phyloP scores from a whole-genome alignment of 1,139 yeast species.

The Nakaseomyces delphensis region DNA sequence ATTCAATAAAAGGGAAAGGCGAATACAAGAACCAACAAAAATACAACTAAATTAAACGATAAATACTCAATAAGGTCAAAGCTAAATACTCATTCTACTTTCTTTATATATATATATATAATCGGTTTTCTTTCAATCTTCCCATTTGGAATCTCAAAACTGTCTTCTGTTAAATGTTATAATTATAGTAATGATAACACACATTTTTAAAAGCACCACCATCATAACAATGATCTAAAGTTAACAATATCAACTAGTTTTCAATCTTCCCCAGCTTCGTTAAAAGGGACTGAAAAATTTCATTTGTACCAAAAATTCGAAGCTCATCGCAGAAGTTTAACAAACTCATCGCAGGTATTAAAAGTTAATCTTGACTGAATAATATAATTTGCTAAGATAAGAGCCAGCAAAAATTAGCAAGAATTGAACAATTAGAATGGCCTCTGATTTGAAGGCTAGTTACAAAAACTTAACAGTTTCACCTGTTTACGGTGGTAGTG shows the following conservation, averaged over 20 bases:
- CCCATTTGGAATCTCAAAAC: too few species aligned
- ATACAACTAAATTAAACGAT: too few species aligned
- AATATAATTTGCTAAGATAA: background rate
- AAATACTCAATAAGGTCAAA: background rate
- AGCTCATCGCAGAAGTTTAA: slow-evolving; percentile 2
- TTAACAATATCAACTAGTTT: too few species aligned
- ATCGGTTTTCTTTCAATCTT: background rate
- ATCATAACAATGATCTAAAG: too few species aligned
- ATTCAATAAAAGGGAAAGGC: background rate
- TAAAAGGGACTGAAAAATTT: slow-evolving; percentile 14
- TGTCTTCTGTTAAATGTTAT: too few species aligned
- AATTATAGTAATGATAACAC: background rate
- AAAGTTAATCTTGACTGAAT: background rate
- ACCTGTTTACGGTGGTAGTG: slow-evolving; percentile 77
- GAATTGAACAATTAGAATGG: background rate
- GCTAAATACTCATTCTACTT: background rate
- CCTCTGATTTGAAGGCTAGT: slow-evolving; percentile 5
- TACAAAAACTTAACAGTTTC: slow-evolving; percentile 42
- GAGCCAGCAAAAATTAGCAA: background rate
- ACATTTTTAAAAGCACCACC: background rate
- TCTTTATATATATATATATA: too few species aligned
- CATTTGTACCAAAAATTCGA: background rate
- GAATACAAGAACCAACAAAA: background rate
- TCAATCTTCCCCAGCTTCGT: too few species aligned
- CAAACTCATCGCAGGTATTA: background rate